Conservation (phyloP, 768 basidiomycete genomes). For the Leccinum incarnatum region DNA sequence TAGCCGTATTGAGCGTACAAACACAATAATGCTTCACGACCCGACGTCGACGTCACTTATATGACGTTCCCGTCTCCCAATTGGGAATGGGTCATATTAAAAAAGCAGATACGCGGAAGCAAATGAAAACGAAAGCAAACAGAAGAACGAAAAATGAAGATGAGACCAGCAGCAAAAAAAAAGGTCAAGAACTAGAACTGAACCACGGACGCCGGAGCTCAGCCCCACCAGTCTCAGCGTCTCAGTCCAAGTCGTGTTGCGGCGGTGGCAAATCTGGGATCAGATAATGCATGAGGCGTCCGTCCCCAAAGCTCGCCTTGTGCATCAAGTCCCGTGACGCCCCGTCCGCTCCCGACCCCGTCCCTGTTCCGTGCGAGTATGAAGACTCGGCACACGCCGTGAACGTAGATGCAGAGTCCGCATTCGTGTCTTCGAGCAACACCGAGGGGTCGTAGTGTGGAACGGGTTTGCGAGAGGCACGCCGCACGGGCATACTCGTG, state of each 20-base stretch:
- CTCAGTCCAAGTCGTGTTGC: conserved; percentile 23
- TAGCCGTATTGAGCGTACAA: background rate
- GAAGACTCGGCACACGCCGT: conserved; percentile 27
- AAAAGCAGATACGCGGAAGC: background rate
- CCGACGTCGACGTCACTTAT: background rate
- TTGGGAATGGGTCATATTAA: background rate
- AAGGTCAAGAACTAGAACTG: background rate
- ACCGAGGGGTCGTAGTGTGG: conserved; percentile 44
- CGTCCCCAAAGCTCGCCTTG: conserved; percentile 46
- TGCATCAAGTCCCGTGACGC: conserved; percentile 30
- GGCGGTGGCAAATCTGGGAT: conserved; percentile 56
- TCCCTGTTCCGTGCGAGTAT: conserved; percentile 26
- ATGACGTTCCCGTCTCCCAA: conserved; percentile 1
- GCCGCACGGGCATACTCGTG: conserved; percentile 22
- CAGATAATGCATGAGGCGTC: conserved; percentile 43
- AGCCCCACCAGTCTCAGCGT: background rate
- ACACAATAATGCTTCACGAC: background rate
- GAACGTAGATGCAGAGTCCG: conserved; percentile 22
- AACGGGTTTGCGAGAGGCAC: conserved; percentile 53
- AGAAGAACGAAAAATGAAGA: background rate
- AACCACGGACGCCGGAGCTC: background rate
- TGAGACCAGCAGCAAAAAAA: background rate
- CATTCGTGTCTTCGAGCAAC: conserved; percentile 20
- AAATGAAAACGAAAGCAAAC: background rate
- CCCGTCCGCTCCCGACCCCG: conserved; percentile 6